A percentile compares a stretch with the other conserved stretches of the same genome.
phyloP scores from a whole-genome alignment of 371 early-diverging fungal species.

The Mortierella sp. region DNA sequence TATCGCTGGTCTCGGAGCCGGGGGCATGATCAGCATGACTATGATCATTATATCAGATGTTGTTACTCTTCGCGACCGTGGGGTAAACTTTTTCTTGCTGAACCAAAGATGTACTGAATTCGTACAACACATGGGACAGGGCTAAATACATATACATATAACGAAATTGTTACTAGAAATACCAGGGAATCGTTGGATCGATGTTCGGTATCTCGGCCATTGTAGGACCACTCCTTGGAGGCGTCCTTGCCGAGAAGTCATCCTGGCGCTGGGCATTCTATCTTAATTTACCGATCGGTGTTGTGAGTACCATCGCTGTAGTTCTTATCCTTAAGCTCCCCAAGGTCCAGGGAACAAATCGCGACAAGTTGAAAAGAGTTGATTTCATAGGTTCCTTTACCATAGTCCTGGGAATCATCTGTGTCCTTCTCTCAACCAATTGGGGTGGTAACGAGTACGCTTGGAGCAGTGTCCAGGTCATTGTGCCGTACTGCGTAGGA shows the following conservation, averaged over 20 bases:
- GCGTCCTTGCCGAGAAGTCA: constrained; percentile 60
- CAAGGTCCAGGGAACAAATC: constrained; percentile 16
- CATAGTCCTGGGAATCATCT: constrained; percentile 61
- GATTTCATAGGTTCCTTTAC: constrained; percentile 68
- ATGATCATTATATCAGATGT: constrained; percentile 82
- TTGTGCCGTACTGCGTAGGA: constrained; percentile 67
- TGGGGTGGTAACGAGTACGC: constrained; percentile 59
- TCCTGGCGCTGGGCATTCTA: constrained; percentile 69
- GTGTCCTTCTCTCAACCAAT: constrained; percentile 59
- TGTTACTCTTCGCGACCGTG: constrained; percentile 46
- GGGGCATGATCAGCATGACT: constrained; percentile 73
- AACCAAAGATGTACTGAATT: no score
- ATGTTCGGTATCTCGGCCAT: constrained; percentile 61
- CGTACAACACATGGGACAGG: no score
- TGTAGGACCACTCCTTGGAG: constrained; percentile 64
- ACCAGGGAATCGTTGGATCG: constrained; percentile 59
- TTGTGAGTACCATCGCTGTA: constrained; percentile 58
- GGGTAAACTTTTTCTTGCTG: constrained; percentile 9
- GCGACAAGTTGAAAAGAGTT: constrained; percentile 62
- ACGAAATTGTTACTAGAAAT: constrained; percentile 33
- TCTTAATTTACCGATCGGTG: constrained; percentile 71
- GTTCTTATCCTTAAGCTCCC: constrained; percentile 59
- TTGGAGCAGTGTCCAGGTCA: constrained; percentile 74
- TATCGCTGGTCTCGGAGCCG: constrained; percentile 73
- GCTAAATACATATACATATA: no score